A percentile compares a stretch with the other conserved stretches of the same genome.
These are phyloP conservation scores for Vicia faba DNA, from an alignment of 306 rosid species.

Conservation along the genomic window DNA sequence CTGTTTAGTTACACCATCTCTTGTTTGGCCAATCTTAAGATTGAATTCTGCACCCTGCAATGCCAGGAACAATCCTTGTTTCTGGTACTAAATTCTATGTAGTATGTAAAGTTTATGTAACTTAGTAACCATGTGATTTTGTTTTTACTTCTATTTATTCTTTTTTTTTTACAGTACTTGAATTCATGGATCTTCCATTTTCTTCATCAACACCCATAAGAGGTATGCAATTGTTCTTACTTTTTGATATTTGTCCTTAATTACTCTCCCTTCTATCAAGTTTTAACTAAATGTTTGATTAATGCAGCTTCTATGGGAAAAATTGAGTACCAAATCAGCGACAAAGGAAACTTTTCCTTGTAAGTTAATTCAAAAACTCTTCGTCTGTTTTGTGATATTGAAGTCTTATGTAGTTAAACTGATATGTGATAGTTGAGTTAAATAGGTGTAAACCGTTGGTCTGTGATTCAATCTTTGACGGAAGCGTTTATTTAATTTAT, in stretches of 20 bases:
- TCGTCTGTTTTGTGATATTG: no score
- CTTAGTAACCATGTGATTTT: background rate
- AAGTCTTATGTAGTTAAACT: no score
- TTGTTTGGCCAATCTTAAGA: slow-evolving; percentile 16
- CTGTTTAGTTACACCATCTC: slow-evolving; percentile 13
- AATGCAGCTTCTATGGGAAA: slow-evolving; percentile 88
- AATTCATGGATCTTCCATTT: slow-evolving; percentile 65
- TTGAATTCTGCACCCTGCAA: slow-evolving; percentile 43
- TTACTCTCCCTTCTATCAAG: background rate
- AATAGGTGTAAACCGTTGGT: no score
- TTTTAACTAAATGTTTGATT: slow-evolving; percentile 36
- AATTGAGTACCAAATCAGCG: slow-evolving; percentile 60
- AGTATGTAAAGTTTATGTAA: slow-evolving; percentile 26
- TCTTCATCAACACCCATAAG: slow-evolving; percentile 65
- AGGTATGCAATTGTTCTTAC: slow-evolving; percentile 48
- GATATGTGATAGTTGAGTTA: no score
- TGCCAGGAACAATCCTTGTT: slow-evolving; percentile 91
- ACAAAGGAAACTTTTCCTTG: slow-evolving; percentile 80
- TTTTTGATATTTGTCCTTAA: slow-evolving; percentile 19
- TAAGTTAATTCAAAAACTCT: slow-evolving; percentile 40
- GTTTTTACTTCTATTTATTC: slow-evolving; percentile 2
- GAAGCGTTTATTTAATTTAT: no score
- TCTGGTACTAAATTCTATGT: slow-evolving; percentile 63
- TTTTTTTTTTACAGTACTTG: slow-evolving; percentile 56
- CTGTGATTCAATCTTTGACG: no score